These are phyloP conservation scores for Linaria vulgaris DNA, from an alignment of 257 asterid species.

Conservation along the genomic window DNA sequence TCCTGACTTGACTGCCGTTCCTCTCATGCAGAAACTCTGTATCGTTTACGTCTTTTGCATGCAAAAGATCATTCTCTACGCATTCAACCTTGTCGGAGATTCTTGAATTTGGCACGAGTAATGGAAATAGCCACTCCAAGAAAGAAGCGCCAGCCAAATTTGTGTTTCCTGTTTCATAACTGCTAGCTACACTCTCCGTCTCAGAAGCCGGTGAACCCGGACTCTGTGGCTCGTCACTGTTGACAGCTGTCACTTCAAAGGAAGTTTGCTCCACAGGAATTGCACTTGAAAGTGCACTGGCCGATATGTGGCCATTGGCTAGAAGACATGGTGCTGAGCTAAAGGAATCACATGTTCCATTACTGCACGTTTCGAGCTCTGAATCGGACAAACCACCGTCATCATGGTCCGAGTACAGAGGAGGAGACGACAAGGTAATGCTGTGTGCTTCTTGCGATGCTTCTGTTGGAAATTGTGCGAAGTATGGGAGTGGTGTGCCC, in stretches of 20 bases:
- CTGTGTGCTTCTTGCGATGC: constrained; percentile 23
- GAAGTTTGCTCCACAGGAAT: constrained; percentile 42
- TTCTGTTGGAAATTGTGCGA: constrained; percentile 23
- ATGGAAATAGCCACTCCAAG: constrained; percentile 87
- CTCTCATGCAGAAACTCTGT: constrained; percentile 32
- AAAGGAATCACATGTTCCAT: constrained; percentile 47
- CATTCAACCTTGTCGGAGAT: constrained; percentile 29
- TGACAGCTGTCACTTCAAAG: constrained; percentile 13
- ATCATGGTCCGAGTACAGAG: constrained; percentile 25
- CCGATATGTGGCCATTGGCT: constrained; percentile 52
- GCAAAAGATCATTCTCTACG: constrained; percentile 32
- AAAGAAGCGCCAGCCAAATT: constrained; percentile 65
- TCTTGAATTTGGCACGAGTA: constrained; percentile 43
- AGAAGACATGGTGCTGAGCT: constrained; percentile 56
- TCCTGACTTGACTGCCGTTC: constrained; percentile 39
- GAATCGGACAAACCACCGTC: constrained; percentile 39
- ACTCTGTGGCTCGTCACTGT: constrained; percentile 32
- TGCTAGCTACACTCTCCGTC: constrained; percentile 41
- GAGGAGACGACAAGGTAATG: constrained; percentile 28
- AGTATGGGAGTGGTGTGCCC: constrained; percentile 64
- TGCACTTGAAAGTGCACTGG: constrained; percentile 35
- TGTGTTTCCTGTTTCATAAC: constrained; percentile 55
- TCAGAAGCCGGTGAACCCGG: constrained; percentile 62
- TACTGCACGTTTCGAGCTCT: constrained; percentile 46
- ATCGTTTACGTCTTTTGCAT: constrained; percentile 20